Evolutionary conservation across 148 eudicot genomes (phyloP), one percentile per base, ranked within the genome.

Genomic region (Vaccinium macrocarpon): DNA sequence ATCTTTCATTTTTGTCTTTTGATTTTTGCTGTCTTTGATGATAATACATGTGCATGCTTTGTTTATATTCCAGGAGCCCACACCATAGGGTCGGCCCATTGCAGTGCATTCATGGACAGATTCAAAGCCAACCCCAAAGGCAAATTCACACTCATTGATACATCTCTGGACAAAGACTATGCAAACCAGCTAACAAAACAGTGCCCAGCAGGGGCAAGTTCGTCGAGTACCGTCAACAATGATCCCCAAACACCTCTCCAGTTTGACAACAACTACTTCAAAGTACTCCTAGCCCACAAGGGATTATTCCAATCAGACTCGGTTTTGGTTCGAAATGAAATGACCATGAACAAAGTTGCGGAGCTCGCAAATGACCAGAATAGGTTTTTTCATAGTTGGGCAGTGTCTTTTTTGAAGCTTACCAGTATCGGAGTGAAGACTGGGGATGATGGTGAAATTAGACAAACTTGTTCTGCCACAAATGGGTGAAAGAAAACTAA

Each of bases 1-100:
- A 5, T 49, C 23, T 57, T 57, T 57, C 16, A 0, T 57, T 18
- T 13, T 55, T 32, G 35, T 32, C 35, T 32, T 32, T 32, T 32
- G 35, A 2, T 13, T 19, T 59, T 21, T 21, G 21, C 11, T 61
- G 8, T 61, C 66, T 61, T 61, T 32, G 35, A 32, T 32, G 0
- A 32, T 48, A 32, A 35, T 13, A 0, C 12, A 29, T 14, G 32
- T 7, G 8, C 51, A 15, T 49, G 18, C 21, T 18, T 10, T 27
- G 81, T 35, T 57, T 21, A 35, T 62, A 19, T 74, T 84, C 89
- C 89, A 93, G 97, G 97, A 61, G 97, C 95, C 57, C 97, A 93
- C 89, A 93, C 97, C 72, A 93, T 93, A 52, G 97, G 97, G 14
- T 81, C 88, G 62, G 95, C 97, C 42, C 97, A 92, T 84, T 93